Conservation (phyloP, 2,329 filamentous ascomycete genomes). For the Penicillium sp. region DNA sequence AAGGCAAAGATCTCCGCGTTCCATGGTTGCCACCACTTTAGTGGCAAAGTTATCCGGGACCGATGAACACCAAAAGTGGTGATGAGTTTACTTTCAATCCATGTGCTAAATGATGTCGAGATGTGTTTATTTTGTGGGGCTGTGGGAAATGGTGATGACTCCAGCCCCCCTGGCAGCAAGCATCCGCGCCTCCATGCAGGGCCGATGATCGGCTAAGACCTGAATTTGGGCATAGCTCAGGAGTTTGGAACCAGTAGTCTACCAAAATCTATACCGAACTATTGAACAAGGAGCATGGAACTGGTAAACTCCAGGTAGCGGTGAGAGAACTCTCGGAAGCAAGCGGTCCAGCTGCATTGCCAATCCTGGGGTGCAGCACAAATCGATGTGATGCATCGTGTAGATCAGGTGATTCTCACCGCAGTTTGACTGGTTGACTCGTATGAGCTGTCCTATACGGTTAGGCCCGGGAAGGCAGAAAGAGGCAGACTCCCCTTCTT, state of each 20-base stretch:
- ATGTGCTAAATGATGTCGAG: slow-evolving; percentile 19
- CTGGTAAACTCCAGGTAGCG: slow-evolving; percentile 8
- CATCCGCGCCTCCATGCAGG: slow-evolving; percentile 13
- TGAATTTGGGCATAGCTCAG: neutral
- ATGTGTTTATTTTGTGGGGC: slow-evolving; percentile 24
- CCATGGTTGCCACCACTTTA: neutral
- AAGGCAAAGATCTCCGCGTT: neutral
- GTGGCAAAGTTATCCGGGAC: slow-evolving; percentile 6
- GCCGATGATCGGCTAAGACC: neutral
- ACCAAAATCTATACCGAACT: neutral
- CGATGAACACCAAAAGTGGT: neutral
- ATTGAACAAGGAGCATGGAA: neutral
- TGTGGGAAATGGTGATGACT: neutral
- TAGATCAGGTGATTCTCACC: slow-evolving; percentile 13
- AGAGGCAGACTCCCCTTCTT: neutral
- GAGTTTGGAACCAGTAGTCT: too few species aligned
- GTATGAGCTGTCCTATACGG: neutral
- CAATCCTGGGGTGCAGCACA: slow-evolving; percentile 23
- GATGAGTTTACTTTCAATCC: neutral
- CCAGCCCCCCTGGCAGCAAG: slow-evolving; percentile 5
- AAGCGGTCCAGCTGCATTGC: slow-evolving; percentile 16
- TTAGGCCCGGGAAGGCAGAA: neutral
- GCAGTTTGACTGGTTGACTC: slow-evolving; percentile 1
- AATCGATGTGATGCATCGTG: slow-evolving; percentile 8
- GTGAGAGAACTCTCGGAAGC: slow-evolving; percentile 8